Conservation (phyloP, 2,329 filamentous ascomycete genomes). For the Phaeosphaeria sp. region DNA sequence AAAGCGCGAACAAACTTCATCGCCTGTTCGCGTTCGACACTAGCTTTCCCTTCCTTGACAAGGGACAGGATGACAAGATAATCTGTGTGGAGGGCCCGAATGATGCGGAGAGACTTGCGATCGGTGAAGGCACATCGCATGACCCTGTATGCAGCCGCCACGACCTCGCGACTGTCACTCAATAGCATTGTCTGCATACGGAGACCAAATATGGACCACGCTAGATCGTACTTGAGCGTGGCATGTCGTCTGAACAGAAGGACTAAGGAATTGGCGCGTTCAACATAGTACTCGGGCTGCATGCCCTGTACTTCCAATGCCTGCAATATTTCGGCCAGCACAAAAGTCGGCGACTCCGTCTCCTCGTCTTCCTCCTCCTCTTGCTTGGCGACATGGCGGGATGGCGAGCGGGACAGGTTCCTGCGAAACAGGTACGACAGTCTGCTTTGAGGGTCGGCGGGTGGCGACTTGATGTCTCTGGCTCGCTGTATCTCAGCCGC, state of each 20-base stretch:
- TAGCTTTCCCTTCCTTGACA: slow-evolving; percentile 95
- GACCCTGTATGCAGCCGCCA: slow-evolving; percentile 91
- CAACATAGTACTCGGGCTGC: slow-evolving; percentile 93
- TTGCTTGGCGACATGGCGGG: slow-evolving; percentile 53
- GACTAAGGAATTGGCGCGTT: slow-evolving; percentile 89
- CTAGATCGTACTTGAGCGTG: slow-evolving; percentile 93
- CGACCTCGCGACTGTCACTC: slow-evolving; percentile 93
- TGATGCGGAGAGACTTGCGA: slow-evolving; percentile 84
- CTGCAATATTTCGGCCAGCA: slow-evolving; percentile 87
- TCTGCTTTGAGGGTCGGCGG: slow-evolving; percentile 57
- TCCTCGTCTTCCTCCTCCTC: slow-evolving; percentile 71
- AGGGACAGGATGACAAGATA: slow-evolving; percentile 90
- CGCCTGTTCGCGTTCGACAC: slow-evolving; percentile 94
- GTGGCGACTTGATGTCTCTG: slow-evolving; percentile 58
- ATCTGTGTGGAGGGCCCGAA: slow-evolving; percentile 87
- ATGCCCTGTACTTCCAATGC: slow-evolving; percentile 87
- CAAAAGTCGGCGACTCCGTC: slow-evolving; percentile 87
- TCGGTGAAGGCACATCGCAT: slow-evolving; percentile 95
- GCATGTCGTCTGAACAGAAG: slow-evolving; percentile 94
- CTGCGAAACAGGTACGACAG: slow-evolving; percentile 65
- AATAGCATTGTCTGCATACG: slow-evolving; percentile 95
- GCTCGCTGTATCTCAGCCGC: slow-evolving; percentile 66
- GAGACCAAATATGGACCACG: slow-evolving; percentile 93
- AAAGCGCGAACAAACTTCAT: slow-evolving; percentile 96
- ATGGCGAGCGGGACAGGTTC: slow-evolving; percentile 61